Evolutionary conservation across 495 filamentous ascomycete species (phyloP).

Genomic region (Beverwykella pulmonaria): DNA sequence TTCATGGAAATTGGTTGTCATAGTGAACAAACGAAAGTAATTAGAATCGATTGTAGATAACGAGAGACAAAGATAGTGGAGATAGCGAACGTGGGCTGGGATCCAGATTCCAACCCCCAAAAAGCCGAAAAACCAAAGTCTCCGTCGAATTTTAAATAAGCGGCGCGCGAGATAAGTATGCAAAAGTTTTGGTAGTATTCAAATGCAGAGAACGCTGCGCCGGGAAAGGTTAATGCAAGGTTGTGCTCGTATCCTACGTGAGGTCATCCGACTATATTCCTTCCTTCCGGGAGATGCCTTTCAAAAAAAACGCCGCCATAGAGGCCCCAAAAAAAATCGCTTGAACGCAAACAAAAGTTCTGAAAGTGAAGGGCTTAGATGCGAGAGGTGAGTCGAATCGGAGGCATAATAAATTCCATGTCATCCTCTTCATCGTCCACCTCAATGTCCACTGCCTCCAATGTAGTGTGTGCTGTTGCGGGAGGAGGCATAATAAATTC

Average conservation of each 20-base stretch:
- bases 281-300: conserved; percentile 13
- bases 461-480: conserved; percentile 6
- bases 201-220: conserved; percentile 20
- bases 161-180: conserved; percentile 7
- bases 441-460: conserved; percentile 37
- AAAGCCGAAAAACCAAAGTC: neutral
- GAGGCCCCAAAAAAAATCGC: conserved; percentile 16
- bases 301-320: conserved; percentile 21
- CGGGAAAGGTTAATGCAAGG: conserved; percentile 12
- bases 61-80: neutral
- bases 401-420: conserved; percentile 35
- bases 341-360: conserved; percentile 37
- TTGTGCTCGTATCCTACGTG: conserved; percentile 26
- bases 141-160: neutral
- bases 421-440: conserved; percentile 41
- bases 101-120: neutral
- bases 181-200: conserved; percentile 8
- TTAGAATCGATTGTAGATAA: conserved; percentile 24
- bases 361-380: conserved; percentile 2
- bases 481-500: too few relatives aligned
- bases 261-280: conserved; percentile 18
- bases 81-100: conserved; percentile 7
- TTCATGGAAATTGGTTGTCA: neutral
- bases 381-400: conserved; percentile 35
- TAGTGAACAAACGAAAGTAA: conserved; percentile 22